phyloP scores from a whole-genome alignment of 2,329 filamentous ascomycete genomes.

The Phyllosticta citriasiana region DNA sequence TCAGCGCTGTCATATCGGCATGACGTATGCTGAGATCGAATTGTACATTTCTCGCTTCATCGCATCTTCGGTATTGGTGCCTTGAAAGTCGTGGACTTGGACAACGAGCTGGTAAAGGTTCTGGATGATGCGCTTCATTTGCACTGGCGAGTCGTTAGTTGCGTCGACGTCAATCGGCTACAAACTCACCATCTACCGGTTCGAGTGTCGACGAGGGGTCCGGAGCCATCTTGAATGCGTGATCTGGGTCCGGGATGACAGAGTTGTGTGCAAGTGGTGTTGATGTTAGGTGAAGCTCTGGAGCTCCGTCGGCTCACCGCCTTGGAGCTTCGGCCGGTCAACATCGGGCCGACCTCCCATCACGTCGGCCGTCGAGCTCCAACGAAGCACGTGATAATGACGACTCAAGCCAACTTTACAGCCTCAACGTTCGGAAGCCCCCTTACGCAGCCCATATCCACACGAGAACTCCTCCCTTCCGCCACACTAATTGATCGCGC shows the following conservation, averaged over 20 bases:
- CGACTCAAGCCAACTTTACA: background rate
- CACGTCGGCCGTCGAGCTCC: background rate
- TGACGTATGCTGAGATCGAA: background rate
- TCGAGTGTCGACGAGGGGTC: background rate
- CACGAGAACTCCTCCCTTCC: background rate
- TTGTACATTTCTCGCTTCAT: slow-evolving; percentile 48
- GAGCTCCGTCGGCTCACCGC: slow-evolving; percentile 5
- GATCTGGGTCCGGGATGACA: background rate
- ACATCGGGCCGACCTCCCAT: slow-evolving; percentile 4
- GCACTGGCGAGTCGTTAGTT: slow-evolving; percentile 25
- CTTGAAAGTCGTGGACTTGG: slow-evolving; percentile 51
- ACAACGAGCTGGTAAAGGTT: slow-evolving; percentile 51
- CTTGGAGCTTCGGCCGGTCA: slow-evolving; percentile 1
- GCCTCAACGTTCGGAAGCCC: background rate
- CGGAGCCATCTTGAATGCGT: slow-evolving; percentile 3
- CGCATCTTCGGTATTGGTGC: slow-evolving; percentile 45
- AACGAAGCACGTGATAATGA: slow-evolving; percentile 1
- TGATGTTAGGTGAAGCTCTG: background rate
- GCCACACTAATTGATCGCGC: background rate
- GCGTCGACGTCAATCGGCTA: background rate
- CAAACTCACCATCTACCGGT: slow-evolving; percentile 21
- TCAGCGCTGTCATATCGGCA: background rate
- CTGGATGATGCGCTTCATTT: slow-evolving; percentile 52
- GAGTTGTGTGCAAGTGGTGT: background rate
- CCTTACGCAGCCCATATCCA: background rate